Evolutionary conservation across 192 early-diverging fungal genomes (phyloP).

Genomic region (Endogone sp.): DNA sequence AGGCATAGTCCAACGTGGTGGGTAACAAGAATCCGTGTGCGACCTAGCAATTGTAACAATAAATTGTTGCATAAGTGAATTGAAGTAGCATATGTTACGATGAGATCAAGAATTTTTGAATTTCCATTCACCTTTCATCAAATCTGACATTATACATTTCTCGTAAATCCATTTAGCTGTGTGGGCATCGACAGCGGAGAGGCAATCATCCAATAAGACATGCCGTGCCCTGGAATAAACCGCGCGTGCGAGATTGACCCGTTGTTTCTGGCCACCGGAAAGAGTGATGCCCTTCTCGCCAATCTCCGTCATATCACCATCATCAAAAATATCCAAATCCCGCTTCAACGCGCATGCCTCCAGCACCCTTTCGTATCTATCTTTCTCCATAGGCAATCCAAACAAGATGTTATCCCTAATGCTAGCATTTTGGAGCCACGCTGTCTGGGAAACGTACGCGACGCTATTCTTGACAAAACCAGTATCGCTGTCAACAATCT

Average conservation of each 20-base stretch:
- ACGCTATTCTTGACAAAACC: constrained; percentile 37
- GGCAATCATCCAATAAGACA: constrained; percentile 69
- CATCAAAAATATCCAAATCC: constrained; percentile 70
- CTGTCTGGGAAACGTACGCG: constrained; percentile 70
- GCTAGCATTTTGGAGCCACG: constrained; percentile 71
- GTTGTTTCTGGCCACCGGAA: constrained; percentile 75
- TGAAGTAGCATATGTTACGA: no score
- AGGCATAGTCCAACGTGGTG: constrained; percentile 69
- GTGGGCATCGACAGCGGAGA: constrained; percentile 84
- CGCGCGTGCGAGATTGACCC: constrained; percentile 73
- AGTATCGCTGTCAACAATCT: constrained; percentile 7
- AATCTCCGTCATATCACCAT: constrained; percentile 83
- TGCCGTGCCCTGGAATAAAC: constrained; percentile 56
- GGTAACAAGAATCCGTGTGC: constrained; percentile 82
- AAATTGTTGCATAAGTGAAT: no score
- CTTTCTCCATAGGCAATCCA: constrained; percentile 57
- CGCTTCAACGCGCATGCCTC: constrained; percentile 74
- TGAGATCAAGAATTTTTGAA: no score
- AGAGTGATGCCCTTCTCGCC: constrained; percentile 73
- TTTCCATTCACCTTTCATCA: no score
- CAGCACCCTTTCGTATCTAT: constrained; percentile 51
- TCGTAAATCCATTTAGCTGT: constrained; percentile 82
- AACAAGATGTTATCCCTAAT: constrained; percentile 73
- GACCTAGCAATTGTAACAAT: no score
- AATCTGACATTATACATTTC: constrained; percentile 73